Percentiles rank a stretch among this genome's conserved stretches.
Conservation (phyloP, 441 rosid species). For the Rhodomyrtus psidioides region DNA sequence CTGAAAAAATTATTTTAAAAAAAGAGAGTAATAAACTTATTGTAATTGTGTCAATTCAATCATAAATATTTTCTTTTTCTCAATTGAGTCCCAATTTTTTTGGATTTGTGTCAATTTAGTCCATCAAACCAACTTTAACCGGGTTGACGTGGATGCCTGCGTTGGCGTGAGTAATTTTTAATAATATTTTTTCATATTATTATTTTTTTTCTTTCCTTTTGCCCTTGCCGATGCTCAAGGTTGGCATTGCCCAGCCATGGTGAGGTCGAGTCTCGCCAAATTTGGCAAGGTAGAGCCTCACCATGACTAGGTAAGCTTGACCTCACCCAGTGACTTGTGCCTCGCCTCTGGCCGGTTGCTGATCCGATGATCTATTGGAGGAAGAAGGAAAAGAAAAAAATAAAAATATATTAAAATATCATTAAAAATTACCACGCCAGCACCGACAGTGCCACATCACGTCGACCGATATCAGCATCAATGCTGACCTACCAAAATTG, state of each 20-base stretch:
- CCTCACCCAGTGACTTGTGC: too few species aligned
- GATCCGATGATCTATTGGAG: too few species aligned
- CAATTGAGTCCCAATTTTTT: neutral
- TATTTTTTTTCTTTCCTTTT: too few species aligned
- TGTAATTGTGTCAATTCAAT: accelerated
- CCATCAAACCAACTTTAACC: accelerated
- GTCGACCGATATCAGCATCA: accelerated
- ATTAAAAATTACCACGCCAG: neutral
- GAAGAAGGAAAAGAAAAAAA: too few species aligned
- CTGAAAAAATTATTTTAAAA: accelerated
- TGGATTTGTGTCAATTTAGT: accelerated
- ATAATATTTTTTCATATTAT: too few species aligned
- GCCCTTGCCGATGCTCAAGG: too few species aligned
- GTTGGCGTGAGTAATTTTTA: accelerated
- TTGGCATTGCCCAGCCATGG: too few species aligned
- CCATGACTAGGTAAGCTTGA: too few species aligned
- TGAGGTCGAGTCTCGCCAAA: neutral
- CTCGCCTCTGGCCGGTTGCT: too few species aligned
- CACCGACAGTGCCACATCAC: too few species aligned
- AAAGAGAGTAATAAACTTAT: accelerated
- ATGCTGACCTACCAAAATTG: accelerated
- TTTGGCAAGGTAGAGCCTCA: neutral
- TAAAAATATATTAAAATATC: too few species aligned
- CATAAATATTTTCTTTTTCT: accelerated
- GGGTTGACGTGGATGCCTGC: accelerated